These are phyloP conservation scores for Plenodomus biglobosus DNA, from an alignment of 2,329 filamentous ascomycete species.

Conservation along the genomic window DNA sequence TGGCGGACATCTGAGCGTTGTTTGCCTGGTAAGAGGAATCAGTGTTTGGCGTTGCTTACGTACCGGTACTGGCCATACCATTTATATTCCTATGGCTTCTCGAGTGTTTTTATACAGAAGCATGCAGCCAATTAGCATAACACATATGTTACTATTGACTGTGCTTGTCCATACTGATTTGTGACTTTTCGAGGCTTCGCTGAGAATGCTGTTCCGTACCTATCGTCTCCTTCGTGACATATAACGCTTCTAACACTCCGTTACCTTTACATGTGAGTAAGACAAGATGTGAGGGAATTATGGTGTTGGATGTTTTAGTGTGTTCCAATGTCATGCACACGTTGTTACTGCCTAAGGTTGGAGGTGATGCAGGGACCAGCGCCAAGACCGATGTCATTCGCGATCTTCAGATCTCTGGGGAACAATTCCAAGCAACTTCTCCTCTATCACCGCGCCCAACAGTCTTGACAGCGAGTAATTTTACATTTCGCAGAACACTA, in stretches of 20 bases:
- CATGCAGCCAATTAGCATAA: neutral
- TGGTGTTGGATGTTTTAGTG: neutral
- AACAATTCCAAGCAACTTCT: slow-evolving; percentile 1
- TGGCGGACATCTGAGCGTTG: slow-evolving; percentile 1
- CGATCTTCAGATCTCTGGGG: slow-evolving; percentile 15
- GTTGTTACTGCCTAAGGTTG: neutral
- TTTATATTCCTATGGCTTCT: neutral
- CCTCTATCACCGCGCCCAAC: neutral
- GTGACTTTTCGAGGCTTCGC: too few relatives aligned
- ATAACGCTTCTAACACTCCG: too few relatives aligned
- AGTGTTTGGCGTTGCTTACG: neutral
- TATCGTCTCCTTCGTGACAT: too few relatives aligned
- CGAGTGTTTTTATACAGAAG: neutral
- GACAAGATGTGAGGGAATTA: neutral
- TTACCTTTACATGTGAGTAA: too few relatives aligned
- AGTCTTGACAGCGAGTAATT: slow-evolving; percentile 1
- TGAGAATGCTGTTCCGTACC: neutral
- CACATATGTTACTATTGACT: neutral
- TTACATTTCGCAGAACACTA: neutral
- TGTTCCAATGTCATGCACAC: neutral
- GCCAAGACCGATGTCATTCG: slow-evolving; percentile 30
- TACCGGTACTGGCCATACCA: neutral
- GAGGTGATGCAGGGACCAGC: neutral
- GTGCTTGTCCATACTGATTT: neutral
- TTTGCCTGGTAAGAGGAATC: neutral